Evolutionary conservation across 2,329 filamentous ascomycete species (phyloP), one percentile per base, ranked within the genome.

Genomic region (Aureobasidium sp.): DNA sequence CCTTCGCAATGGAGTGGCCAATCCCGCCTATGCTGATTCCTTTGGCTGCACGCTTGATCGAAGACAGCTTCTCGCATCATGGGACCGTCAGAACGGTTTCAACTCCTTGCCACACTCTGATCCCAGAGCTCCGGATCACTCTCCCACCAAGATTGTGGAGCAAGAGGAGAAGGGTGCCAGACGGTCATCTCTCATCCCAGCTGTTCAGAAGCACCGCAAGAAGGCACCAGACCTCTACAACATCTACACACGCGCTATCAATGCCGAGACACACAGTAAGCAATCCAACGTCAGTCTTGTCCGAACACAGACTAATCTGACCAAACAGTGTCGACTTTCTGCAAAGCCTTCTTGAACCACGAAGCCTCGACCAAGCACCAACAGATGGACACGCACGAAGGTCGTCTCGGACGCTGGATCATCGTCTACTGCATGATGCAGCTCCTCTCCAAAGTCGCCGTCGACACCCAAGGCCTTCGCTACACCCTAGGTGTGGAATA

Each of bases 51-150:
- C 8, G 19, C 25, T 46, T 29, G 19, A 45, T 15, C 10, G 40
- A 8, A 25, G 40, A 23, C 40, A 46, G 6, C 29, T 57, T 17
- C n/a, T 57, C 2, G 19, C n/a, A n/a, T 33, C 29, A 71, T 85
- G 81, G 63, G 78, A 77, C 55, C 75, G 83, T 64, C 78, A 79
- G 8, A 86, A 83, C 67, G 51, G 51, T 4, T 61, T 61, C 51
- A 60, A 67, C 2, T 73, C 74, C 23, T 72, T 75, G 33, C 72
- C 86, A 0, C 81, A 87, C 61, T 85, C 86, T 0, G 87, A 85
- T 64, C 84, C 86, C 0, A 72, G 88, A 1, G 76, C 88, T 3
- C 86, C 86, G 1, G 65, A 67, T 43, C 67, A 61, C 66, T 67
- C n/a, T 23, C 25, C 45, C 15, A 60, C 47, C 11, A 29, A 11